These are phyloP conservation scores for Sideroxylon spinosum DNA, from an alignment of 179 eudicot genomes.

Conservation along the genomic window DNA sequence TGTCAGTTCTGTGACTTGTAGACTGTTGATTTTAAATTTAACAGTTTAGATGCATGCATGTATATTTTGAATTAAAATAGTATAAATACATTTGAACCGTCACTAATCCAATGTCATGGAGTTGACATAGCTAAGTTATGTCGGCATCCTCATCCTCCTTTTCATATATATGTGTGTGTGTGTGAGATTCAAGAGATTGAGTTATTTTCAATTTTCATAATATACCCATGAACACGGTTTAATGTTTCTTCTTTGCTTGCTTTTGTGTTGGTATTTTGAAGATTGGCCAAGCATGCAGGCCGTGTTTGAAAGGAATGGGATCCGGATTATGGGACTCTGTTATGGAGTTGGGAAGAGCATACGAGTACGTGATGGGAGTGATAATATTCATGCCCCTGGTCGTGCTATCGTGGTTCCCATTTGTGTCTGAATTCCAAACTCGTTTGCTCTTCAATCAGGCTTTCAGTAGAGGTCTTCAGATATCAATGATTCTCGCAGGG, in stretches of 20 bases:
- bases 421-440: constrained; percentile 88
- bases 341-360: constrained; percentile 80
- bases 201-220: too few relatives aligned
- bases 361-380: constrained; percentile 78
- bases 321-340: constrained; percentile 82
- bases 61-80: too few relatives aligned
- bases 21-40: too few relatives aligned
- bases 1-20: too few relatives aligned
- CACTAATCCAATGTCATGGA: too few relatives aligned
- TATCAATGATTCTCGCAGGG: constrained; percentile 90
- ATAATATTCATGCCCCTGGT: constrained; percentile 71
- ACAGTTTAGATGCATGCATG: too few relatives aligned
- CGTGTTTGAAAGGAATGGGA: constrained; percentile 55
- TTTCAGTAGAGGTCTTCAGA: constrained; percentile 92
- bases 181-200: too few relatives aligned
- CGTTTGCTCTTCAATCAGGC: constrained; percentile 93
- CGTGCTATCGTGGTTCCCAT: constrained; percentile 87
- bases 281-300: constrained; percentile 82
- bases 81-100: too few relatives aligned
- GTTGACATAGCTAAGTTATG: too few relatives aligned
- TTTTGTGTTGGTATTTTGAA: constrained; percentile 16
- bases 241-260: not conserved
- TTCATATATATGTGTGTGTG: too few relatives aligned
- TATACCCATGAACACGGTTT: too few relatives aligned
- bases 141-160: too few relatives aligned